Evolutionary conservation across 2,329 filamentous ascomycete genomes (phyloP), one percentile per base, ranked within the genome.

Genomic region (Nigrospora oryzae): DNA sequence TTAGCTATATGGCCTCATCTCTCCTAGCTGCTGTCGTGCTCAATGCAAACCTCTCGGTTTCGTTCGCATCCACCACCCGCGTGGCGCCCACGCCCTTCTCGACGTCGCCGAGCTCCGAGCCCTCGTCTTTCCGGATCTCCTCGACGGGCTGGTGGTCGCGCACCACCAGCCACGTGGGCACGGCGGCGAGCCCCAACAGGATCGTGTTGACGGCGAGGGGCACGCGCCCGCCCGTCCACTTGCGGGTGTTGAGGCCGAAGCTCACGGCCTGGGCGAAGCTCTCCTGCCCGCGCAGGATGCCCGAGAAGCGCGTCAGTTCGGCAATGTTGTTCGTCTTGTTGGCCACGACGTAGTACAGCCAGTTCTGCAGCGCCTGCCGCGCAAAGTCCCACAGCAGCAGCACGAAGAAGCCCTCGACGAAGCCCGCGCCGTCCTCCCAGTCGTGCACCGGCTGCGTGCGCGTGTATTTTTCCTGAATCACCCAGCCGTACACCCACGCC

Each of bases 321-420:
- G 73, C 73, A 46, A 77, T 75, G 41, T 77, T 75, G 43, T 77
- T 70, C 0, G 73, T 77, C 61, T 70, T 77, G 5, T 69, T 75
- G 0, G 73, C 70, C 2, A 79, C 59, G 15, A 79, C 59, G 50
- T 77, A 78, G 49, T 78, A 78, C 1, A 78, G 61, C 71, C 71
- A 77, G 44, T 76, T 78, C 53, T 78, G 74, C 16, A 76, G 54
- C 1, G 70, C 62, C 52, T 79, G 74, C 3, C 71, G 63, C 2
- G 73, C 61, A 49, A 77, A 76, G 8, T 66, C 62, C 57, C 85
- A 73, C 51, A 89, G 76, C 4, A 89, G 53, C 58, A 84, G 84
- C 14, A 86, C 69, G 1, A 75, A 77, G 54, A 87, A 89, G 0
- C 73, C 80, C 40, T 72, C 70, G 1, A 83, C 83, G 46, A 89